phyloP scores from a whole-genome alignment of 352 stramenopile genomes.

The Globisporangium emineosum region DNA sequence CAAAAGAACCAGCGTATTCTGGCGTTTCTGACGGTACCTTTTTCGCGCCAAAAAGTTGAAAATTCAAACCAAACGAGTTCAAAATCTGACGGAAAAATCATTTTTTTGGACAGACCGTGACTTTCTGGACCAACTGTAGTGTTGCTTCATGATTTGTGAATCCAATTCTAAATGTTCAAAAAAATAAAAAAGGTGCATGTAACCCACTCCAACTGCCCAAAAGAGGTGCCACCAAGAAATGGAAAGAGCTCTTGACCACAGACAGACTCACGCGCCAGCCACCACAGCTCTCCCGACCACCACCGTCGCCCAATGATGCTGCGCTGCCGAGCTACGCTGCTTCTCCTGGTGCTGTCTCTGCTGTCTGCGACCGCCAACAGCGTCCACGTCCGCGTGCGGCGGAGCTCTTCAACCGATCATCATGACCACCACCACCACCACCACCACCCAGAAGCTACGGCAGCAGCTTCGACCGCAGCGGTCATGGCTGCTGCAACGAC shows the following conservation, averaged over 20 bases:
- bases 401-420: not conserved
- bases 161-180: too few species aligned
- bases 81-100: too few species aligned
- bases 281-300: not conserved
- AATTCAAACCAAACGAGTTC: too few species aligned
- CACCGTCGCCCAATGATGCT: not conserved
- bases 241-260: not conserved
- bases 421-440: conserved; percentile 1
- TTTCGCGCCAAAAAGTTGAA: too few species aligned
- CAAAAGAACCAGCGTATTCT: too few species aligned
- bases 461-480: not conserved
- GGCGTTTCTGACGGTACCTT: too few species aligned
- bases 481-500: not conserved
- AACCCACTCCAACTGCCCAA: not conserved
- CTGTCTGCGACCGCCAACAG: not conserved
- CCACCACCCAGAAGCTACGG: not conserved
- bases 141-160: too few species aligned
- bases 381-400: not conserved
- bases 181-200: too few species aligned
- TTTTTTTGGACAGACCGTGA: too few species aligned
- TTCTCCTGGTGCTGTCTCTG: not conserved
- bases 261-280: not conserved
- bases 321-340: not conserved
- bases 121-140: too few species aligned
- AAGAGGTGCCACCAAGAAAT: not conserved